These are phyloP conservation scores for Murraya paniculata DNA, from an alignment of 345 rosid species.

Conservation along the genomic window DNA sequence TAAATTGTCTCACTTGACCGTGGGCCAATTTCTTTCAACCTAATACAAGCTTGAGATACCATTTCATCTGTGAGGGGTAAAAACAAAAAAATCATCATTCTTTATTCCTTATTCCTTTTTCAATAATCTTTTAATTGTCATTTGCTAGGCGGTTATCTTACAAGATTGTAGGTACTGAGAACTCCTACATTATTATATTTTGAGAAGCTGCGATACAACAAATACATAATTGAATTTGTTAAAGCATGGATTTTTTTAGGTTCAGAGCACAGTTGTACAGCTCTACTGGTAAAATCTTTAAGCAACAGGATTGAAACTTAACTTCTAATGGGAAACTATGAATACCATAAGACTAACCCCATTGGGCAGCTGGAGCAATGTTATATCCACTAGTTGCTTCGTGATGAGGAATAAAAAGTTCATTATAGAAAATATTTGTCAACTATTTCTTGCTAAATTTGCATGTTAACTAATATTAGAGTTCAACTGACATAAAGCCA, in stretches of 20 bases:
- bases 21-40: background rate
- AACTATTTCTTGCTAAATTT: background rate
- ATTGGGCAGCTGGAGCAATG: background rate
- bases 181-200: background rate
- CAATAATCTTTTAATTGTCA: background rate
- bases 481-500: background rate
- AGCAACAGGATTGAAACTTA: background rate
- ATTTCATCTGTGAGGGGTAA: too few relatives aligned
- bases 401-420: background rate
- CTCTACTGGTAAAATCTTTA: background rate
- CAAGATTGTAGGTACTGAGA: too few relatives aligned
- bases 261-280: too few relatives aligned
- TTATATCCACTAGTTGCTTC: background rate
- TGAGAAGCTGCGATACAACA: too few relatives aligned
- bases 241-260: too few relatives aligned
- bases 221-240: too few relatives aligned
- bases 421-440: background rate
- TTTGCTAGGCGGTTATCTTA: background rate
- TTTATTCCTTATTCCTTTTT: background rate
- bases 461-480: background rate
- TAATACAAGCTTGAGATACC: background rate
- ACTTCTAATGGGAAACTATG: background rate
- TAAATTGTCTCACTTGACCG: background rate
- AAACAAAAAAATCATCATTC: background rate
- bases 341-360: background rate